Percentiles rank a stretch among this genome's conserved stretches.
These are phyloP conservation scores for Xerophyta viscosa DNA, from an alignment of 106 monocot species.

Conservation along the genomic window DNA sequence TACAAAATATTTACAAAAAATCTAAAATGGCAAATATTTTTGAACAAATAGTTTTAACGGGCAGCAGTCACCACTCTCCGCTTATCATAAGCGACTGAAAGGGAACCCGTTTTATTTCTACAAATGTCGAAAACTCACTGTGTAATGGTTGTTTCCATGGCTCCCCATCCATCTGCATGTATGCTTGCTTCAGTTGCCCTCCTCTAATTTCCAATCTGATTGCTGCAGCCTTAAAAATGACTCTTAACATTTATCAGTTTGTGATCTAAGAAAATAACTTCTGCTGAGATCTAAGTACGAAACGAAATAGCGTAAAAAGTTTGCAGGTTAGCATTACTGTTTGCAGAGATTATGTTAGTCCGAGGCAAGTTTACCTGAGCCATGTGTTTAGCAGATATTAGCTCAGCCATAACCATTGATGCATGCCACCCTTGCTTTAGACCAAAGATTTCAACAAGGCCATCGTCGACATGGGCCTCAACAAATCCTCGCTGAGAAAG, in stretches of 20 bases:
- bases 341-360: too few species aligned
- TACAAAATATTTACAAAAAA: constrained; percentile 22
- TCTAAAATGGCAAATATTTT: constrained; percentile 35
- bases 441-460: constrained; percentile 73
- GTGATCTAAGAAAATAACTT: too few species aligned
- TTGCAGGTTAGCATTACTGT: too few species aligned
- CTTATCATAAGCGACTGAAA: constrained; percentile 64
- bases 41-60: constrained; percentile 50
- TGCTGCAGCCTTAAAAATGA: constrained; percentile 52
- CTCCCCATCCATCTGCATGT: constrained; percentile 94
- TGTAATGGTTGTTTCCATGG: constrained; percentile 82
- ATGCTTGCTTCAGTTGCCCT: constrained; percentile 60
- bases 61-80: constrained; percentile 46
- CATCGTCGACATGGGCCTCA: constrained; percentile 70
- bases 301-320: too few species aligned
- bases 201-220: constrained; percentile 81
- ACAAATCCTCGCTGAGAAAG: constrained; percentile 56
- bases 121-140: constrained; percentile 55
- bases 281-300: too few species aligned
- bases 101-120: constrained; percentile 71
- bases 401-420: constrained; percentile 66
- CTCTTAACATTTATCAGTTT: not conserved
- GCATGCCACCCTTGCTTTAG: constrained; percentile 89
- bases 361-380: constrained; percentile 82
- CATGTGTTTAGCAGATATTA: constrained; percentile 71